Evolutionary conservation across 225 moss, liverwort and hornwort genomes (phyloP).

Genomic region (Anthoceros angustus): DNA sequence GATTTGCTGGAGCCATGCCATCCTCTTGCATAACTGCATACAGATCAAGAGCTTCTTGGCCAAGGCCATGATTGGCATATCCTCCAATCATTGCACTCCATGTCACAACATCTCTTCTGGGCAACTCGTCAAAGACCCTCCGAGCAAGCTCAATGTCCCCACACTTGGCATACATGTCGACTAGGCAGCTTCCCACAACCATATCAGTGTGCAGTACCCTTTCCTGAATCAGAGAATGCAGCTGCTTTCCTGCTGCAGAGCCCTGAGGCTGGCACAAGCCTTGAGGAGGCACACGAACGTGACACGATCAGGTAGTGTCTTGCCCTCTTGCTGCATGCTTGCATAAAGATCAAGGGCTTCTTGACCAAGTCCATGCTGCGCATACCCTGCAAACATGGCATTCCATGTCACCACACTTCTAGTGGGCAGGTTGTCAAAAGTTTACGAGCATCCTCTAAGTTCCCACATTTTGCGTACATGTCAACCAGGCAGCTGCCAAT

Average conservation of each 20-base stretch:
- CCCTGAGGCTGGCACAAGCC: not conserved
- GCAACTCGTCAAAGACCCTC: not conserved
- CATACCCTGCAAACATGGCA: too few relatives aligned
- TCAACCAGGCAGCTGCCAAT: too few relatives aligned
- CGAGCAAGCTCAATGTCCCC: not conserved
- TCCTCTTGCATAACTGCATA: too few relatives aligned
- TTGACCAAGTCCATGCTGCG: not conserved
- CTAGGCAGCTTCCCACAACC: not conserved
- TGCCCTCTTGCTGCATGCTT: not conserved
- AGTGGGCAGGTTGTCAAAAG: too few relatives aligned
- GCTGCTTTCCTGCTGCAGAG: not conserved
- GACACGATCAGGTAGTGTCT: not conserved
- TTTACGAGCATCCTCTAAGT: too few relatives aligned
- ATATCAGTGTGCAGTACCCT: not conserved
- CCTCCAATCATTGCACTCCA: not conserved
- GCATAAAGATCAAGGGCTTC: not conserved
- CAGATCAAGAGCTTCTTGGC: too few relatives aligned
- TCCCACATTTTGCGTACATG: too few relatives aligned
- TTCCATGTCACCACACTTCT: too few relatives aligned
- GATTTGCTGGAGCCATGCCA: too few relatives aligned
- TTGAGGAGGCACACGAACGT: not conserved
- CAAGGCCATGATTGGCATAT: not conserved
- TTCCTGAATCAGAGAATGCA: not conserved
- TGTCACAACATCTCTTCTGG: not conserved
- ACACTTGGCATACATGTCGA: not conserved